A percentile compares a stretch with the other conserved stretches of the same genome.
Evolutionary conservation across 202 grass and related monocot species (phyloP).

Genomic region (Thinopyrum obtusiflorum): DNA sequence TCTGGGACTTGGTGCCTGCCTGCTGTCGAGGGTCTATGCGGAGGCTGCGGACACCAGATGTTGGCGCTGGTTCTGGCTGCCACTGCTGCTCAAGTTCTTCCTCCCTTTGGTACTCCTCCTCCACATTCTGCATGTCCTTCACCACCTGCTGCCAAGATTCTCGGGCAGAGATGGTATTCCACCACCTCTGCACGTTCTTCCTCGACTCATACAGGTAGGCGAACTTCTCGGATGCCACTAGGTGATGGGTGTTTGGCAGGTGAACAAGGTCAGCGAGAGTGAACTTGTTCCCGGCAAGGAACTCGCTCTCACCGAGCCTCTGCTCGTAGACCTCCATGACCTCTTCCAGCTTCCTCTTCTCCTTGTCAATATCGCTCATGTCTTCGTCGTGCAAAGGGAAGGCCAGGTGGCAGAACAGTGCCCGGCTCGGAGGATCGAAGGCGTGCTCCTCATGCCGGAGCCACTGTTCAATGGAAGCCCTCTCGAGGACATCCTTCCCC

Average conservation of each 20-base stretch:
- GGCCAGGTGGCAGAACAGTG: constrained; percentile 77
- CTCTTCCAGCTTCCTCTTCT: constrained; percentile 46
- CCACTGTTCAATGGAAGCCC: constrained; percentile 96
- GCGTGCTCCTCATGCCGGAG: constrained; percentile 85
- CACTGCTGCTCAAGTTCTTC: constrained; percentile 26
- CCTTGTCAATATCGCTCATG: constrained; percentile 20
- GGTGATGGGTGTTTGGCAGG: constrained; percentile 60
- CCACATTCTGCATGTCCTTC: constrained; percentile 34
- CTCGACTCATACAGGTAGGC: constrained; percentile 64
- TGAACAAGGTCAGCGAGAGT: constrained; percentile 83
- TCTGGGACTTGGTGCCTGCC: constrained; percentile 18
- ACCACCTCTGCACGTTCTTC: constrained; percentile 90
- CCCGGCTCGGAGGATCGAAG: constrained; percentile 79
- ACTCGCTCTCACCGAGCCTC: constrained; percentile 59
- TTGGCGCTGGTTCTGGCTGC: background rate
- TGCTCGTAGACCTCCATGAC: constrained; percentile 88
- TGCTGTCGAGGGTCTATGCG: constrained; percentile 22
- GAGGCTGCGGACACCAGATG: background rate
- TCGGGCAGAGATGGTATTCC: constrained; percentile 48
- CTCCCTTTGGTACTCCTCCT: constrained; percentile 38
- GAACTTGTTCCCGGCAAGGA: constrained; percentile 77
- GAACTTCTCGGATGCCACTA: constrained; percentile 45
- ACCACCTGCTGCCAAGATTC: constrained; percentile 64
- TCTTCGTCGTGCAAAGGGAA: constrained; percentile 43
- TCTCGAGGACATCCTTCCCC: constrained; percentile 80